phyloP scores from a whole-genome alignment of 2,329 filamentous ascomycete species.

The Penicillium brevicompactum region DNA sequence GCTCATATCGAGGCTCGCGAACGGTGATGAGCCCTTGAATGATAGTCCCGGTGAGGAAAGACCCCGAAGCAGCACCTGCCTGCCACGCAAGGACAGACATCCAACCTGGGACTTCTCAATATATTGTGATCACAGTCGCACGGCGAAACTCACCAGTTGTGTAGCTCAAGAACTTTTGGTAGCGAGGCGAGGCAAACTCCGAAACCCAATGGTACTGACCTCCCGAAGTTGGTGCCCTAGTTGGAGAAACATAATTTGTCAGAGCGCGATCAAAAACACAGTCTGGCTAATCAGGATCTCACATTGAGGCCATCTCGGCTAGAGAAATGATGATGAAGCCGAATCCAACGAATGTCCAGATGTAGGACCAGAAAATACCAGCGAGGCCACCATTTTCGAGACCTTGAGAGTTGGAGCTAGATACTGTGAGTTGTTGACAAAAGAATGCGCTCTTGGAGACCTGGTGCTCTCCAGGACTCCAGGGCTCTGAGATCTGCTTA shows the following conservation, averaged over 20 bases:
- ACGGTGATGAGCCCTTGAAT: constrained; percentile 50
- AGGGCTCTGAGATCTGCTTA: constrained; percentile 13
- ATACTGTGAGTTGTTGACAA: background rate
- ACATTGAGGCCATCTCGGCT: constrained; percentile 62
- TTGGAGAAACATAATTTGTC: too few species aligned
- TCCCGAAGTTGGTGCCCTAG: constrained; percentile 37
- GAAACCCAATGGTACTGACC: constrained; percentile 63
- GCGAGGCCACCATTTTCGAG: constrained; percentile 26
- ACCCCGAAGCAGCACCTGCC: constrained; percentile 50
- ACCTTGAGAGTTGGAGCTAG: constrained; percentile 25
- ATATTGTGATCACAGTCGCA: background rate
- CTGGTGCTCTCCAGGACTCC: too few species aligned
- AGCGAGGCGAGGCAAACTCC: constrained; percentile 52
- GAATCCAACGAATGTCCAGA: constrained; percentile 63
- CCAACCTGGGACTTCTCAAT: constrained; percentile 40
- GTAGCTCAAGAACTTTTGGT: constrained; percentile 58
- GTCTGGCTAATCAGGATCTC: background rate
- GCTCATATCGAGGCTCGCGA: constrained; percentile 44
- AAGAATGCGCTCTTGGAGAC: background rate
- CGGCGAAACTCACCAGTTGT: constrained; percentile 43
- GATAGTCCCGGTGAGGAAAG: constrained; percentile 51
- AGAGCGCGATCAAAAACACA: background rate
- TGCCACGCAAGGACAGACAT: constrained; percentile 54
- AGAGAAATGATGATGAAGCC: constrained; percentile 63
- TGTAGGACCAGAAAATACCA: constrained; percentile 30